Evolutionary conservation across 352 stramenopile genomes (phyloP), one percentile per base, ranked within the genome.

Genomic region (Phytophthora syringae): DNA sequence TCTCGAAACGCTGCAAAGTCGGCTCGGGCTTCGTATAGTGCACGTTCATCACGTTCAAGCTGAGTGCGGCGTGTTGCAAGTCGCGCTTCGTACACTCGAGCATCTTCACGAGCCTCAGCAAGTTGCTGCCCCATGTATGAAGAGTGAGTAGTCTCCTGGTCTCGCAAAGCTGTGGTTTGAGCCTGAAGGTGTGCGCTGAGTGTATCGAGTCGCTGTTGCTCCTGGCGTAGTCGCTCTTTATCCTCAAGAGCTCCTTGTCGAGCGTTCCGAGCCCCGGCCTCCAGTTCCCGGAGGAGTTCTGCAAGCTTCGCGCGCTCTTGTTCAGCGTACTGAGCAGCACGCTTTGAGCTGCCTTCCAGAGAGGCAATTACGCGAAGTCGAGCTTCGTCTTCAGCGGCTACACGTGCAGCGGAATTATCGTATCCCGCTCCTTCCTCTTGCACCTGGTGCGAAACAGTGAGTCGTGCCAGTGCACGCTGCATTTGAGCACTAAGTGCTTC

Each of bases 241-340:
- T 94, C 83, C 21, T 93, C 86, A 11, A 89, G 50, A 24, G 87
- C 71, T 51, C 87, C 82, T 44, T 90, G 81, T 6, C 82, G 77
- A 21, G 64, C 70, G 28, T 77, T 64, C 0, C 84, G 78, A 28
- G 89, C 67, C 6, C 75, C 83, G 13, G 68, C 57, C 64, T 93
- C 86, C 1, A 94, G 63, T 1, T 63, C 76, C 6, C 60, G 56
- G 2, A 93, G 56, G 5, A 94, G 44, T 39, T 74, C 77, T 22
- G 69, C 50, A 5, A 94, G 73, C 1, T 82, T 80, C 11, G 76
- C 47, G 48, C 86, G 90, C 28, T 92, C 86, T 25, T 90, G 68
- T 54, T 93, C 79, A 7, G 76, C 75, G 27, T 82, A 72, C 40
- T 74, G 61, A n/a, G 80, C 82, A 30, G 77, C 80, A 42, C 67